Evolutionary conservation across 352 stramenopile species (phyloP).

Genomic region (Pythium monospermum): DNA sequence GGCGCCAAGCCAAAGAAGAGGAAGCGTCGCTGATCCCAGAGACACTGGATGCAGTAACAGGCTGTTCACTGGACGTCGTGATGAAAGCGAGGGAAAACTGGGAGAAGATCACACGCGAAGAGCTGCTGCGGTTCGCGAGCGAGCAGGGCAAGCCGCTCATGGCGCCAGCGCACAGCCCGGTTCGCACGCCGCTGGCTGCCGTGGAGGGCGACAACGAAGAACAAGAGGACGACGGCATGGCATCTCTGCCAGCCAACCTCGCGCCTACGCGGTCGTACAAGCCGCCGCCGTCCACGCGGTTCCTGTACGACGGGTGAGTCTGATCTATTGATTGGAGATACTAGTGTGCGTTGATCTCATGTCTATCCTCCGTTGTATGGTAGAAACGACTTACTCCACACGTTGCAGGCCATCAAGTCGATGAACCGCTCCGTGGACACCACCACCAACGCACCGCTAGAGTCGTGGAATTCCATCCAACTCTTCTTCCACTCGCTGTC

Average conservation of each 20-base stretch:
- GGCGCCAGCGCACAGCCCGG: not conserved
- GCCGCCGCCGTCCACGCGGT: conserved; percentile 24
- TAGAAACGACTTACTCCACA: conserved; percentile 59
- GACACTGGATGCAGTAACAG: conserved; percentile 9
- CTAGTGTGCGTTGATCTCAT: too few relatives aligned
- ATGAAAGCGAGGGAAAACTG: conserved; percentile 34
- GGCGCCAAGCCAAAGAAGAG: conserved; percentile 21
- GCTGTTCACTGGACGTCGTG: conserved; percentile 43
- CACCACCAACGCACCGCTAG: not conserved
- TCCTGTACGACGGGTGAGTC: conserved; percentile 64
- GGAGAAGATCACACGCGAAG: conserved; percentile 62
- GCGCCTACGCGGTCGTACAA: conserved; percentile 9
- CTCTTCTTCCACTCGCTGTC: conserved; percentile 43
- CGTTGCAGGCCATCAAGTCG: conserved; percentile 57
- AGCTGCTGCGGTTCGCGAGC: conserved; percentile 53
- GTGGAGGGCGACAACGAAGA: not conserved
- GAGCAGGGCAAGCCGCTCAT: conserved; percentile 40
- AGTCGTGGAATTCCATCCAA: conserved; percentile 44
- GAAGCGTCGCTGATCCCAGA: conserved; percentile 27
- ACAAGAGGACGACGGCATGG: not conserved
- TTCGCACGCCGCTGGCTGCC: too few relatives aligned
- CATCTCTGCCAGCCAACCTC: not conserved
- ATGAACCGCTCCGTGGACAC: conserved; percentile 29
- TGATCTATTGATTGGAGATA: too few relatives aligned
- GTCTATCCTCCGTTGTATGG: too few relatives aligned